phyloP scores from a whole-genome alignment of 1,284 basidiomycete species.

The Xerocomus amazonicus region DNA sequence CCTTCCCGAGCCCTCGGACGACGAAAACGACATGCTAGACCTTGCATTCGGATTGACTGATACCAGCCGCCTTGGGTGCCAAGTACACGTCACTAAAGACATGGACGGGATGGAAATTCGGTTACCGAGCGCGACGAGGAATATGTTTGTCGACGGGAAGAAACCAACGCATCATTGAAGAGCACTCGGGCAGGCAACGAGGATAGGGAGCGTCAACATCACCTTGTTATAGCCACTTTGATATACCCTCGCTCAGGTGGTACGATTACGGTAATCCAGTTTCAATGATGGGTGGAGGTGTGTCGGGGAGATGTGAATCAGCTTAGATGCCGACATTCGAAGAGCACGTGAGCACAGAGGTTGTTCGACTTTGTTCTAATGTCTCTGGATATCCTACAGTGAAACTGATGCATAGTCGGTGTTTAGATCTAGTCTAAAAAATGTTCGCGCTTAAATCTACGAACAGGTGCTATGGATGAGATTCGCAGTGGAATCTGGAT shows the following conservation, averaged over 20 bases:
- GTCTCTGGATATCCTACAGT: too few relatives aligned
- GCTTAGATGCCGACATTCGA: neutral
- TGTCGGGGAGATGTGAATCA: neutral
- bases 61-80: constrained; percentile 80
- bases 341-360: too few relatives aligned
- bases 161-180: constrained; percentile 47
- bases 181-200: neutral
- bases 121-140: constrained; percentile 89
- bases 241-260: constrained; percentile 16
- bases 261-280: neutral
- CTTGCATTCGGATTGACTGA: constrained; percentile 97
- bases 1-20: constrained; percentile 90
- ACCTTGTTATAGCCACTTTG: constrained; percentile 10
- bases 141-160: constrained; percentile 91
- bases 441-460: too few relatives aligned
- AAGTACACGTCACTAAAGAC: constrained; percentile 81
- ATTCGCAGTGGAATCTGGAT: too few relatives aligned
- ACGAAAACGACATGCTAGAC: constrained; percentile 98
- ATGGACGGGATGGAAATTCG: constrained; percentile 86
- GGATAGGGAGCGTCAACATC: neutral
- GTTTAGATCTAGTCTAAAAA: too few relatives aligned
- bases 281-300: neutral
- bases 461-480: too few relatives aligned
- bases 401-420: too few relatives aligned
- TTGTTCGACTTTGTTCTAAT: too few relatives aligned